A percentile compares a stretch with the other conserved stretches of the same genome.
These are phyloP conservation scores for Sporothrix protearum DNA, from an alignment of 2,329 filamentous ascomycete species.

Conservation along the genomic window DNA sequence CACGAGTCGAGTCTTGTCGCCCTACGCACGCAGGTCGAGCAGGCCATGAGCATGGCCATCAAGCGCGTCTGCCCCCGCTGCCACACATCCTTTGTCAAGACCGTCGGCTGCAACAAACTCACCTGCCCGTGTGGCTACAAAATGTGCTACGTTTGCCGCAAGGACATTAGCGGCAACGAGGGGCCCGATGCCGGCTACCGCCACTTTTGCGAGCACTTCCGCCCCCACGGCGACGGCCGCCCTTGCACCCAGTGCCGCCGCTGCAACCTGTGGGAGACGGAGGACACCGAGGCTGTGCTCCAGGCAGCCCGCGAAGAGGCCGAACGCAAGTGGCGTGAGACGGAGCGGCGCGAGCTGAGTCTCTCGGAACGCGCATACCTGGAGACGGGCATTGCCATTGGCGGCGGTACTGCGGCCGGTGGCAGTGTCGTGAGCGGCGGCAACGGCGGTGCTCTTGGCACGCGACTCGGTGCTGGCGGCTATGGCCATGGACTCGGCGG, in stretches of 20 bases:
- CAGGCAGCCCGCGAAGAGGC: slow-evolving; percentile 66
- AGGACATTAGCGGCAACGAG: slow-evolving; percentile 56
- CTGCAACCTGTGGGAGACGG: slow-evolving; percentile 75
- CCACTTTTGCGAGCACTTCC: slow-evolving; percentile 96
- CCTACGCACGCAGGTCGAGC: slow-evolving; percentile 83
- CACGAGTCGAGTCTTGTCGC: slow-evolving; percentile 79
- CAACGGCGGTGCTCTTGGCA: not conserved
- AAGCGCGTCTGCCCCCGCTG: slow-evolving; percentile 94
- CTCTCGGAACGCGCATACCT: slow-evolving; percentile 55
- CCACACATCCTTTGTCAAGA: slow-evolving; percentile 88
- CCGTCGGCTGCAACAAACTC: slow-evolving; percentile 92
- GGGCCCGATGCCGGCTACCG: slow-evolving; percentile 67
- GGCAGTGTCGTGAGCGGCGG: not conserved
- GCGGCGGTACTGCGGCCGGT: slow-evolving; percentile 13
- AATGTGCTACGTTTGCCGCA: slow-evolving; percentile 96
- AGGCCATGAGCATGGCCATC: slow-evolving; percentile 87
- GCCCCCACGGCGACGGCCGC: slow-evolving; percentile 68
- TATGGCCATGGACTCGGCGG: not conserved
- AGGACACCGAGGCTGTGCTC: slow-evolving; percentile 67
- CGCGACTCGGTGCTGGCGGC: not conserved
- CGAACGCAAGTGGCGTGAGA: slow-evolving; percentile 66
- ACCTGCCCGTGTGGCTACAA: slow-evolving; percentile 93
- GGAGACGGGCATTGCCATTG: slow-evolving; percentile 48
- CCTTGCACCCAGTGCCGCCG: slow-evolving; percentile 74
- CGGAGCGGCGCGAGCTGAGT: slow-evolving; percentile 57